A percentile compares a stretch with the other conserved stretches of the same genome.
Evolutionary conservation across 805 yeast genomes (phyloP).

Genomic region (Starmera quercuum): DNA sequence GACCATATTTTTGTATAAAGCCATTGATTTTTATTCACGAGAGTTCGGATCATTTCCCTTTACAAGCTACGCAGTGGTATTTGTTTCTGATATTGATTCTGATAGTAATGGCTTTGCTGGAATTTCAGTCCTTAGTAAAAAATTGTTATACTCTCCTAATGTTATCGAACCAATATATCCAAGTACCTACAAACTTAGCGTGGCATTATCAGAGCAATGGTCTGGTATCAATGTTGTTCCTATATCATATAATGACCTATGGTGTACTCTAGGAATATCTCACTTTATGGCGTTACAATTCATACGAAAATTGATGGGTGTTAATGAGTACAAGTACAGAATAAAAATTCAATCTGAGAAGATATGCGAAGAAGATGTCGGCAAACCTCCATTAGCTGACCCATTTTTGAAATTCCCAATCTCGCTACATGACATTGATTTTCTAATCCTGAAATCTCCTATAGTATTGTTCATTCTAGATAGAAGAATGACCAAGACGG

Average conservation of each 20-base stretch:
- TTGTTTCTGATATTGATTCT: constrained; percentile 50
- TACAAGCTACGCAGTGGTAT: constrained; percentile 69
- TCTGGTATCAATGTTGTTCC: constrained; percentile 89
- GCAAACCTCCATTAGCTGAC: constrained; percentile 72
- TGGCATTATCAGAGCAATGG: constrained; percentile 83
- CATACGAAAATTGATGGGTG: constrained; percentile 65
- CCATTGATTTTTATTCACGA: constrained; percentile 74
- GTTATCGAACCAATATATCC: constrained; percentile 72
- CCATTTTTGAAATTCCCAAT: constrained; percentile 65
- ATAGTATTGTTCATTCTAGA: constrained; percentile 78
- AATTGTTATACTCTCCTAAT: constrained; percentile 61
- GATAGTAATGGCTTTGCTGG: constrained; percentile 66
- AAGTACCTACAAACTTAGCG: constrained; percentile 59
- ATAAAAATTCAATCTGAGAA: constrained; percentile 57
- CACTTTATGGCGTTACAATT: constrained; percentile 76
- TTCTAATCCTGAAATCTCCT: constrained; percentile 76
- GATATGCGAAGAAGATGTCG: constrained; percentile 68
- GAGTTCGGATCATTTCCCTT: constrained; percentile 94
- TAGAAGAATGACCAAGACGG: constrained; percentile 91
- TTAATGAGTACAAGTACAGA: constrained; percentile 70
- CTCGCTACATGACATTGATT: constrained; percentile 50
- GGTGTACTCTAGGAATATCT: constrained; percentile 87
- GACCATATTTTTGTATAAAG: constrained; percentile 66
- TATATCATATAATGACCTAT: constrained; percentile 64
- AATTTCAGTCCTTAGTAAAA: constrained; percentile 50